Conservation (phyloP, 768 basidiomycete species). For the Boletus vermiculosoides region DNA sequence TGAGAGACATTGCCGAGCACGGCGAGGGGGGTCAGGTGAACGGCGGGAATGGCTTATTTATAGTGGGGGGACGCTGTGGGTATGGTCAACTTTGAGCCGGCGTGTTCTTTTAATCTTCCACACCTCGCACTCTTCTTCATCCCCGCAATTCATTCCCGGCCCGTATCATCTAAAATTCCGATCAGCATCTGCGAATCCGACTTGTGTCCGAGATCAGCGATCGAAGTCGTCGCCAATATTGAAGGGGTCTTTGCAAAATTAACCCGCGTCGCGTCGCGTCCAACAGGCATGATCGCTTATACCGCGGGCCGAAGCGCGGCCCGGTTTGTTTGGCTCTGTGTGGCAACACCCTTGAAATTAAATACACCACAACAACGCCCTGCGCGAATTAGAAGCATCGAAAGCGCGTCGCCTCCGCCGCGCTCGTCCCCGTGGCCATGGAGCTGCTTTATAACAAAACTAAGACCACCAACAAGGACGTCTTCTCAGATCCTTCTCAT, state of each 20-base stretch:
- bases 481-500: slow-evolving; percentile 16
- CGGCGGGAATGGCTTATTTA: slow-evolving; percentile 9
- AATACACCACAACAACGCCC: slow-evolving; percentile 33
- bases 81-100: slow-evolving; percentile 14
- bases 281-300: not conserved
- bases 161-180: not conserved
- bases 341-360: slow-evolving; percentile 24
- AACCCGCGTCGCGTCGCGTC: not conserved
- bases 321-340: slow-evolving; percentile 18
- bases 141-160: not conserved
- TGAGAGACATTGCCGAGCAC: slow-evolving; percentile 9
- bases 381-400: slow-evolving; percentile 11
- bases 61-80: slow-evolving; percentile 1
- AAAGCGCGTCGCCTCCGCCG: not conserved
- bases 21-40: not conserved
- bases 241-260: not conserved
- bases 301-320: not conserved
- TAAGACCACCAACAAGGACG: not conserved
- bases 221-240: slow-evolving; percentile 7
- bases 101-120: not conserved
- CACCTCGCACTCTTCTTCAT: slow-evolving; percentile 2
- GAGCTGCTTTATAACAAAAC: slow-evolving; percentile 12
- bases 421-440: slow-evolving; percentile 16
- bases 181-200: slow-evolving; percentile 16
- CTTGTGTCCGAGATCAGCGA: slow-evolving; percentile 4